Evolutionary conservation across 805 yeast species (phyloP), one percentile per base, ranked within the genome.

Genomic region (Wickerhamiella shivajii): DNA sequence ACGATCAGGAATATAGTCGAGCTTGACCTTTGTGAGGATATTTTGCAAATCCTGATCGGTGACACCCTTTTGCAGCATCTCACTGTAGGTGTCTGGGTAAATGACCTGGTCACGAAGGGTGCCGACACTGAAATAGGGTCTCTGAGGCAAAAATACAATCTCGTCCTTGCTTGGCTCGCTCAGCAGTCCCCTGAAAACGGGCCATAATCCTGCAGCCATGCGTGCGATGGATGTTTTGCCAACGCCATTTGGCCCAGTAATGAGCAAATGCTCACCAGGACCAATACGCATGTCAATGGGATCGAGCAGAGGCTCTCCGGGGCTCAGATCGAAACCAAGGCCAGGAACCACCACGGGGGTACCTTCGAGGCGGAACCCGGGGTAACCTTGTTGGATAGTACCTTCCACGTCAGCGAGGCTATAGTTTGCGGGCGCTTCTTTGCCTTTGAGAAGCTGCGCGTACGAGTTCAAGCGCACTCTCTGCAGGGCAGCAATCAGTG

Each of bases 191-290:
- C 66, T 51, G 55, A 79, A 85, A 18, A 81, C 63, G 10, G 97
- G 95, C 96, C 96, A 85, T 40, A 85, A 61, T 15, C 87, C 93
- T 5, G 92, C 85, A 38, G 84, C 63, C 3, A 85, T 66, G 41
- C 95, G 63, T 33, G 84, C 73, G 44, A 85, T 76, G 0, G 93
- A 74, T 6, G 93, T 77, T 52, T 85, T 85, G 39, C 97, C 97
- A 45, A 77, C 68, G 11, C 95, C 93, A 47, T 85, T 85, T 31
- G 87, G 67, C 8, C 95, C 96, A 40, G 83, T 63, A 23, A 85
- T 75, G 40, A 85, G 65, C 33, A 84, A 58, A 49, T 78, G 81
- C 40, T 79, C 74, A 25, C 75, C 74, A 26, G 64, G 65, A 38
- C 58, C 61, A 24, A 77, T 63, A 43, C 66, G 74, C 53, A 85